Evolutionary conservation across 495 filamentous ascomycete genomes (phyloP).

Genomic region (Margaritispora aquatica): DNA sequence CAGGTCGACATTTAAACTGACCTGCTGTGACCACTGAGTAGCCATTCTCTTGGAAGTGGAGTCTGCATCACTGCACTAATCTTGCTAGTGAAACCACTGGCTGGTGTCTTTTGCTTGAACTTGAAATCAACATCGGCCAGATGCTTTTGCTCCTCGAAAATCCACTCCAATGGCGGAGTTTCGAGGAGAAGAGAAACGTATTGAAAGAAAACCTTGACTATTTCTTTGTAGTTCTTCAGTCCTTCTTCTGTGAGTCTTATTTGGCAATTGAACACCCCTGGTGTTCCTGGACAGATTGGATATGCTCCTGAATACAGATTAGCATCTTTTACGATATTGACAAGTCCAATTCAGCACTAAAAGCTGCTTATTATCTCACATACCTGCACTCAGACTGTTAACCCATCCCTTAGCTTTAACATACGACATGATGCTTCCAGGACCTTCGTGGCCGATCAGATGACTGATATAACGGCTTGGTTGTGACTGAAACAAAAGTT

Average conservation of each 20-base stretch:
- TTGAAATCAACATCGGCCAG: constrained; percentile 90
- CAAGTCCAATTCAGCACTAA: too few species aligned
- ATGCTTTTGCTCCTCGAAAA: constrained; percentile 83
- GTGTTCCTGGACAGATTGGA: constrained; percentile 73
- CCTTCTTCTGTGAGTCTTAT: constrained; percentile 81
- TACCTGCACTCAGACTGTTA: constrained; percentile 76
- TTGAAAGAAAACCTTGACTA: constrained; percentile 85
- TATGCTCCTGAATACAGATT: constrained; percentile 42
- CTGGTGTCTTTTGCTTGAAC: constrained; percentile 87
- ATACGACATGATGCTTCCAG: constrained; percentile 91
- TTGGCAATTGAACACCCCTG: constrained; percentile 69
- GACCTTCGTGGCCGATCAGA: constrained; percentile 93
- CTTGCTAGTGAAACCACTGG: constrained; percentile 79
- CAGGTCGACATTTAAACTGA: not conserved
- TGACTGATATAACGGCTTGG: constrained; percentile 90
- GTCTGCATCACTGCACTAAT: constrained; percentile 85
- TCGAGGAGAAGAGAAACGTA: constrained; percentile 87
- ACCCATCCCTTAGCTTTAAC: constrained; percentile 96
- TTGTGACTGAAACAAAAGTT: constrained; percentile 72
- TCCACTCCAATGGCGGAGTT: constrained; percentile 80
- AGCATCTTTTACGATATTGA: not conserved
- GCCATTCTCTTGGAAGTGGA: constrained; percentile 74
- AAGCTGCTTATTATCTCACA: too few species aligned
- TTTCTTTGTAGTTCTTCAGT: constrained; percentile 74
- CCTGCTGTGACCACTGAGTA: constrained; percentile 66